Percentiles rank a stretch among this genome's conserved stretches.
These are phyloP conservation scores for Tetradesmus obliquus DNA, from an alignment of 139 green algal species.

Conservation along the genomic window DNA sequence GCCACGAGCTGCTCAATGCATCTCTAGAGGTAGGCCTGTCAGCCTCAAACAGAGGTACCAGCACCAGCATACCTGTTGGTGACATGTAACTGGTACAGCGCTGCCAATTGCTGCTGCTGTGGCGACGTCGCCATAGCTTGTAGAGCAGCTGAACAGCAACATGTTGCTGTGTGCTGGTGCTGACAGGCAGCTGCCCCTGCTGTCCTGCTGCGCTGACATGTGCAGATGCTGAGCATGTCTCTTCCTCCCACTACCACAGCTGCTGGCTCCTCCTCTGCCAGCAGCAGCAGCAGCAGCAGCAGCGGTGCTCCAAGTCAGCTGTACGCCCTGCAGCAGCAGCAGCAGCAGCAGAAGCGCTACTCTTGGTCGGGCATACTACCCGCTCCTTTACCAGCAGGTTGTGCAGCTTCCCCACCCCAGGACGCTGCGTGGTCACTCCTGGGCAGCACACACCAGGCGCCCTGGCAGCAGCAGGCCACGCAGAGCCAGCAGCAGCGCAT, in stretches of 20 bases:
- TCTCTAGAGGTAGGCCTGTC: neutral
- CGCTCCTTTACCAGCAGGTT: neutral
- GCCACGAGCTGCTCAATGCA: neutral
- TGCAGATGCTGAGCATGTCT: neutral
- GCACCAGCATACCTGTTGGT: no score
- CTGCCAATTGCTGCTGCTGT: no score
- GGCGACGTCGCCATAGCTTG: no score
- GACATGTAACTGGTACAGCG: no score
- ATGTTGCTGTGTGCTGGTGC: neutral
- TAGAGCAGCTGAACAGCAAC: no score
- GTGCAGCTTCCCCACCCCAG: neutral
- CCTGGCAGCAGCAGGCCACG: neutral
- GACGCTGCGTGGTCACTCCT: neutral
- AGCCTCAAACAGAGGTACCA: no score
- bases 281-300: neutral
- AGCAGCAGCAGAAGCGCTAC: neutral
- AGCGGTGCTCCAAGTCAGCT: neutral
- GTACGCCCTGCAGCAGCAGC: no score
- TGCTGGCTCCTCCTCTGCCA: neutral
- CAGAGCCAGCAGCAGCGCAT: neutral
- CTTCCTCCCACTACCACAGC: neutral
- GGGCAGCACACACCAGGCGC: neutral
- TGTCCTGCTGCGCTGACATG: neutral
- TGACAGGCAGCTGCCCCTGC: neutral
- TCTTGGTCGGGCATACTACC: neutral